Percentiles rank a stretch among this genome's conserved stretches.
Conservation (phyloP, 352 stramenopile genomes). For the Globisporangium nodosum region DNA sequence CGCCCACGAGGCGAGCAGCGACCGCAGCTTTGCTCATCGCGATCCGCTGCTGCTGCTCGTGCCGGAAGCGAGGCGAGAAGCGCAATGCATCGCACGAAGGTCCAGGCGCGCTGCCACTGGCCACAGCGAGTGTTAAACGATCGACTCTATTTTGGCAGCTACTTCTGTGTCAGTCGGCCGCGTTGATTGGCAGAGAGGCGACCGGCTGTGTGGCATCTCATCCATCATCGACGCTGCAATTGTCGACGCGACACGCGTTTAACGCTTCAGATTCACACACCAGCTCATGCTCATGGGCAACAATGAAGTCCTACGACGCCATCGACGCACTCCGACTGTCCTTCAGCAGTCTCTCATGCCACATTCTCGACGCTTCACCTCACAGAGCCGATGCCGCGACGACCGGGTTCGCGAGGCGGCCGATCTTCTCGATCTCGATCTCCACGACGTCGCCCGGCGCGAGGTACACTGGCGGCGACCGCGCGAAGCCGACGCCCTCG, state of each 20-base stretch:
- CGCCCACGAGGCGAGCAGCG: constrained; percentile 27
- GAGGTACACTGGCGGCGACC: constrained; percentile 83
- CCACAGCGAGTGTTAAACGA: background rate
- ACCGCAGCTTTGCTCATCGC: constrained; percentile 25
- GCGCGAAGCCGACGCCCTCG: constrained; percentile 85
- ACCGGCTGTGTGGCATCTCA: background rate
- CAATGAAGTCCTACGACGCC: too few species aligned
- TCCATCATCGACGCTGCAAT: background rate
- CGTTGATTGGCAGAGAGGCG: background rate
- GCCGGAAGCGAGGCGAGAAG: background rate
- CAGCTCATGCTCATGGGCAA: too few species aligned
- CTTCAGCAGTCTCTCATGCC: too few species aligned
- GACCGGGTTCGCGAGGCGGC: constrained; percentile 84
- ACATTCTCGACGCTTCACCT: constrained; percentile 3
- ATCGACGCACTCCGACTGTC: too few species aligned
- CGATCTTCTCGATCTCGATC: constrained; percentile 89
- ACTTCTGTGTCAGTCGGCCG: constrained; percentile 3
- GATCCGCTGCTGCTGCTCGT: background rate
- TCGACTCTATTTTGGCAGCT: too few species aligned
- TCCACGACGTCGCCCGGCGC: constrained; percentile 86
- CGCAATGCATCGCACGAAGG: background rate
- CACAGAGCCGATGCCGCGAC: constrained; percentile 61
- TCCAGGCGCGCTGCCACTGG: background rate
- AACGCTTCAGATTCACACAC: background rate
- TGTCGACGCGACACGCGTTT: background rate